Evolutionary conservation across 108 stramenopile species (phyloP).

Genomic region (Cyclotella sp.): DNA sequence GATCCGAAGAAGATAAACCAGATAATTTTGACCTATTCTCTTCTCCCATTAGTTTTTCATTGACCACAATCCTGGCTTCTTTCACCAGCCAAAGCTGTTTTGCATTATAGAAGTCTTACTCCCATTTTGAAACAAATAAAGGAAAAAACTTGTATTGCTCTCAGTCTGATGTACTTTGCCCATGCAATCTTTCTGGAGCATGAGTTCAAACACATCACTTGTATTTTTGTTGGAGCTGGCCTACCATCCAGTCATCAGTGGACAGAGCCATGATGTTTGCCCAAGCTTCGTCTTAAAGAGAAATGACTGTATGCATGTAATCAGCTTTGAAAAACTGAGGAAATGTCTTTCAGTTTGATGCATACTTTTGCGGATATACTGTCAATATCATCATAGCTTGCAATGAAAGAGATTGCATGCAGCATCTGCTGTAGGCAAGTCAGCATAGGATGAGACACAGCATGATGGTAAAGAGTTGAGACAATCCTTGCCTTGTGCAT

Average conservation of each 20-base stretch:
- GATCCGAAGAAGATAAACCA: constrained; percentile 9
- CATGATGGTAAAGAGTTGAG: constrained; percentile 42
- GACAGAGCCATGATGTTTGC: constrained; percentile 14
- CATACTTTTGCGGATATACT: constrained; percentile 14
- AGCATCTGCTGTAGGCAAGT: constrained; percentile 23
- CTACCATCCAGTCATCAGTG: neutral
- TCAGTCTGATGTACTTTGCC: constrained; percentile 22
- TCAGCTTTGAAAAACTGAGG: constrained; percentile 30
- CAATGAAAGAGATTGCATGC: constrained; percentile 34
- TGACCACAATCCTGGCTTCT: constrained; percentile 16
- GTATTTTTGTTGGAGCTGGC: constrained; percentile 23
- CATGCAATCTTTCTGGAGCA: constrained; percentile 24
- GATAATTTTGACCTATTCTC: neutral
- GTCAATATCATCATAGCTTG: constrained; percentile 18
- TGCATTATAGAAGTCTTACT: constrained; percentile 26
- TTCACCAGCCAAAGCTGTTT: constrained; percentile 16
- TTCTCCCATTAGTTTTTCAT: constrained; percentile 34
- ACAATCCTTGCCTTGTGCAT: constrained; percentile 12
- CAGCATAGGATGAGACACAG: constrained; percentile 29
- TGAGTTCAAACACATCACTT: constrained; percentile 27
- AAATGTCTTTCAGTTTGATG: constrained; percentile 37
- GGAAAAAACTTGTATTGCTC: constrained; percentile 22
- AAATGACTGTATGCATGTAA: constrained; percentile 7
- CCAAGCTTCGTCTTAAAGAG: constrained; percentile 41
- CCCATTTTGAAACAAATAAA: constrained; percentile 30